Evolutionary conservation across 176 grass and related monocot genomes (phyloP), one percentile per base, ranked within the genome.

Genomic region (Oryza glaberrima): DNA sequence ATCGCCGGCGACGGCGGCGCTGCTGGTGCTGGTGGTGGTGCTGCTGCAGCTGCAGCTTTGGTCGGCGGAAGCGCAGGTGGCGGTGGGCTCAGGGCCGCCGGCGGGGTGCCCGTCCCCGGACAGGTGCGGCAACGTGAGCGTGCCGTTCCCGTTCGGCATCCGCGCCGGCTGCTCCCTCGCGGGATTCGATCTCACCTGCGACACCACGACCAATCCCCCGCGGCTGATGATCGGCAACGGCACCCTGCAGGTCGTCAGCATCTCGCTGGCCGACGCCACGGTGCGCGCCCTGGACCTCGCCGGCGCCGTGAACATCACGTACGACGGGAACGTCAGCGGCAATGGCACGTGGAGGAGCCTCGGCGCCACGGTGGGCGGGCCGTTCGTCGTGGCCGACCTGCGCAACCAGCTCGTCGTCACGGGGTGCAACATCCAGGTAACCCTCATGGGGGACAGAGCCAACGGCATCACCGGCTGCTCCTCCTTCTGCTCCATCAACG

Each of bases 121-220:
- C 12, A 83, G 20, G 11, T 83, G 86, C 54, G 86, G 71, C 1
- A 3, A 34, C 78, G 47, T 87, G 17, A 36, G 3, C 4, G 71
- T 87, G 71, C 78, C 78, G 61, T 82, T 60, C 20, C 71, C 78
- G 6, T 81, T 81, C 25, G 72, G 85, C 64, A 45, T 87, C 71
- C 2, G 36, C 17, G 0, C 3, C 17, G 61, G 72, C 8, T 87
- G 78, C 71, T 87, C 7, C 19, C 36, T 45, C 35, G 6, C 1
- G 19, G 85, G 85, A 5, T 87, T 87, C 63, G 14, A 16, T 2
- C 85, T 87, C 86, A 77, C 67, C 28, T 83, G 80, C 86, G 54
- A 83, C 43, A 16, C 8, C 3, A 56, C 23, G 22, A 9, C 4
- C 19, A 32, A 0, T 14, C 58, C 4, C 16, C 63, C 65, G 17